A percentile compares a stretch with the other conserved stretches of the same genome.
phyloP scores from a whole-genome alignment of 768 basidiomycete genomes.

The Tulasnella sp. region DNA sequence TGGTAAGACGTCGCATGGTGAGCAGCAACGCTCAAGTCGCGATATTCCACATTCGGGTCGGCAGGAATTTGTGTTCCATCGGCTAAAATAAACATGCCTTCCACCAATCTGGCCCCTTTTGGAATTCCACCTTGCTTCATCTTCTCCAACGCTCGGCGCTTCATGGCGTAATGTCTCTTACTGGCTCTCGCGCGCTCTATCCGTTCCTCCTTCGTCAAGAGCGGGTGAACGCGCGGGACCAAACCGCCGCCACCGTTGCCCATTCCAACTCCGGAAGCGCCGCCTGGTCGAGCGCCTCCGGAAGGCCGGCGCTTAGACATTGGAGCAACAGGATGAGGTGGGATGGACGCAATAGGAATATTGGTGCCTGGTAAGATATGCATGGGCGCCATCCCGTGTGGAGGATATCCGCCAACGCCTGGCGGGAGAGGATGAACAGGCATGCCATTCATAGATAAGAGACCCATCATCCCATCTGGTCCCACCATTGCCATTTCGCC shows the following conservation, averaged over 20 bases:
- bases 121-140: slow-evolving; percentile 35
- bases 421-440: slow-evolving; percentile 23
- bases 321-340: slow-evolving; percentile 19
- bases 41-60: slow-evolving; percentile 30
- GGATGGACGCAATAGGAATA: slow-evolving; percentile 21
- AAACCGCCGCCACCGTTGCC: slow-evolving; percentile 31
- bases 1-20: slow-evolving; percentile 1
- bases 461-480: slow-evolving; percentile 31
- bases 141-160: slow-evolving; percentile 34
- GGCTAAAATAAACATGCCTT: slow-evolving; percentile 30
- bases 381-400: neutral
- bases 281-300: neutral
- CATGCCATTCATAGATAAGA: slow-evolving; percentile 31
- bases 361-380: slow-evolving; percentile 18
- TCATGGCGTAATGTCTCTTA: slow-evolving; percentile 34
- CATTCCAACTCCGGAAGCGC: slow-evolving; percentile 16
- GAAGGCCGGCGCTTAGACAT: slow-evolving; percentile 14
- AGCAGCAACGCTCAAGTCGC: slow-evolving; percentile 21
- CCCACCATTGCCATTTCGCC: slow-evolving; percentile 26
- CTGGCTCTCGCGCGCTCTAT: slow-evolving; percentile 31
- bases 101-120: slow-evolving; percentile 27
- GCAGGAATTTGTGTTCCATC: slow-evolving; percentile 34
- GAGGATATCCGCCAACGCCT: neutral
- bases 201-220: slow-evolving; percentile 33
- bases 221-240: slow-evolving; percentile 34